Evolutionary conservation across 768 basidiomycete species (phyloP), one percentile per base, ranked within the genome.

Genomic region (Leucocoprinus leucothites): DNA sequence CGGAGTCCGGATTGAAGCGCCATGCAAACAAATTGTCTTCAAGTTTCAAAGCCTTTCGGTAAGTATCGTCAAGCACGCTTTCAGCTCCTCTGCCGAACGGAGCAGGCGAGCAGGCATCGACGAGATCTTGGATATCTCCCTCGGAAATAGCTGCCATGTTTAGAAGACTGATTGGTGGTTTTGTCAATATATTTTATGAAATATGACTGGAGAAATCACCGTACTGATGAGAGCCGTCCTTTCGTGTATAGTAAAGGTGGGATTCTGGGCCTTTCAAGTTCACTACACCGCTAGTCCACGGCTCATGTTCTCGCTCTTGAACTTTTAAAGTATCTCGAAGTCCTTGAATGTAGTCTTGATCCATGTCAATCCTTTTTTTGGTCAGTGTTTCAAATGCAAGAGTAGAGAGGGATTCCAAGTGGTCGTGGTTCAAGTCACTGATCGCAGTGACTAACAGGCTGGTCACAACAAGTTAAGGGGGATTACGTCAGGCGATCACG

Each of bases 21-120:
- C 66, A 63, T 0, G 61, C 24, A 31, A 68, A 67, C 14, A 58
- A n/a, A 5, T 55, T 16, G 6, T 18, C 18, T 19, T 64, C 63
- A 31, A 67, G 41, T 47, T 65, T 64, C 35, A 61, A 56, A 7
- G 65, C 68, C 52, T 67, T 65, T 36, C 68, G 47, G 48, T 67
- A 67, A 1, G 61, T 57, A 42, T 67, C 63, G 42, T 69, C 67
- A 18, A 63, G 58, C 7, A 68, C 64, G 51, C 64, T 60, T 38
- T 66, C 21, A 6, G 61, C 13, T 7, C 59, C 55, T 14, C 49
- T 51, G 19, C 66, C 68, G 34, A 67, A 67, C 3, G 65, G 61
- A 1, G 65, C 67, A n/a, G 57, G 61, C 16, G 63, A 41, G 46
- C 68, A 67, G 1, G 63, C 61, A n/a, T 56, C 48, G 8, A 59